Conservation (phyloP, 306 rosid genomes). For the Acmispon strigosus region DNA sequence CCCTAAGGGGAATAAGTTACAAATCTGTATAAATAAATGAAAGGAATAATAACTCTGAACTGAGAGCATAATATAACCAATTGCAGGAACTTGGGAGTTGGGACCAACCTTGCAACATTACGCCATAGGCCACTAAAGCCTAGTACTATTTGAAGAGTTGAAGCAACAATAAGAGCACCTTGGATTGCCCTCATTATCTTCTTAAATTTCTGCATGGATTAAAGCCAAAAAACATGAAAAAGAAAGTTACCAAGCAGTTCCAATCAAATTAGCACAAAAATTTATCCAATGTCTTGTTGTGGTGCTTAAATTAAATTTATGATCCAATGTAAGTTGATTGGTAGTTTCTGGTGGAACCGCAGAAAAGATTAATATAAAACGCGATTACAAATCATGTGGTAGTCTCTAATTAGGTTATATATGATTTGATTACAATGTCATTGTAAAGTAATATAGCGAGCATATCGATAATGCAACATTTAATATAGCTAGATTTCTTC, state of each 20-base stretch:
- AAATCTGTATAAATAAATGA: not conserved
- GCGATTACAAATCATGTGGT: not conserved
- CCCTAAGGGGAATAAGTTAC: not conserved
- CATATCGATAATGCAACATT: slow-evolving; percentile 11
- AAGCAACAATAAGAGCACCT: slow-evolving; percentile 92
- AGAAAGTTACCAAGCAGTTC: slow-evolving; percentile 3
- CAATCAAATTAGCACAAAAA: slow-evolving; percentile 10
- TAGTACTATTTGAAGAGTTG: slow-evolving; percentile 95
- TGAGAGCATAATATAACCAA: not conserved
- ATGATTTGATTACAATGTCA: not conserved
- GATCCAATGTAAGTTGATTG: not conserved
- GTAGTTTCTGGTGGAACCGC: not conserved
- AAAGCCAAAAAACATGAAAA: not conserved
- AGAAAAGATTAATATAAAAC: not conserved
- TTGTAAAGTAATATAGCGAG: not conserved
- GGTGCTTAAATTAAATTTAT: not conserved
- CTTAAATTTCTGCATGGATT: slow-evolving; percentile 63
- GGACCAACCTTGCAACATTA: slow-evolving; percentile 80
- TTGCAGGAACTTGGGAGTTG: slow-evolving; percentile 5
- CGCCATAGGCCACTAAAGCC: slow-evolving; percentile 99
- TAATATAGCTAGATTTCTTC: slow-evolving; percentile 23
- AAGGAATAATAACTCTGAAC: not conserved
- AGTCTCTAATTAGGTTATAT: not conserved
- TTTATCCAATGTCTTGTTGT: not conserved
- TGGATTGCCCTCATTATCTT: slow-evolving; percentile 94